A percentile compares a stretch with the other conserved stretches of the same genome.
Evolutionary conservation across 257 asterid species (phyloP).

Genomic region (Ehretia macrophylla): DNA sequence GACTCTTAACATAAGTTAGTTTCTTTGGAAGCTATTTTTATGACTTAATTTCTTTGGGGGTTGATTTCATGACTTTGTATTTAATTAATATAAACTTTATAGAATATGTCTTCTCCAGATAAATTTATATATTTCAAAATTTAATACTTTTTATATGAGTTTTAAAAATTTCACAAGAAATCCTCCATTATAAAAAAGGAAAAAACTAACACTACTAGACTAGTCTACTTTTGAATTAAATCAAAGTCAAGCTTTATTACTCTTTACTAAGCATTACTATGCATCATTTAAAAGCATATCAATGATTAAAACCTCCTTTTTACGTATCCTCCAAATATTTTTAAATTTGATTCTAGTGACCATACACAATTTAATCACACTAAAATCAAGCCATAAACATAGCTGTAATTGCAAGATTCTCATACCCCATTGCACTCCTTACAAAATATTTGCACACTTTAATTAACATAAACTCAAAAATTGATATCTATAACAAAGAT

Average conservation of each 20-base stretch:
- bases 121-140: too few species aligned
- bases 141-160: too few species aligned
- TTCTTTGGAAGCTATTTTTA: too few species aligned
- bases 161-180: too few species aligned
- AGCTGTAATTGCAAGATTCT: background rate
- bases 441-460: background rate
- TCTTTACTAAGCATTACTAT: background rate
- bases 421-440: background rate
- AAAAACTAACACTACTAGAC: too few species aligned
- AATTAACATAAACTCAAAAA: background rate
- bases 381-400: background rate
- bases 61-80: too few species aligned
- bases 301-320: background rate
- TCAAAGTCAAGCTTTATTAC: background rate
- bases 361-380: background rate
- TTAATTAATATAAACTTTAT: too few species aligned
- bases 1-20: too few species aligned
- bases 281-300: background rate
- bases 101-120: too few species aligned
- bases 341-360: background rate
- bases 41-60: too few species aligned
- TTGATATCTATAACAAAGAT: too few species aligned
- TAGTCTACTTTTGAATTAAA: background rate
- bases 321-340: background rate
- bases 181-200: too few species aligned